phyloP scores from a whole-genome alignment of 1,284 basidiomycete species.

The Malassezia sp. region DNA sequence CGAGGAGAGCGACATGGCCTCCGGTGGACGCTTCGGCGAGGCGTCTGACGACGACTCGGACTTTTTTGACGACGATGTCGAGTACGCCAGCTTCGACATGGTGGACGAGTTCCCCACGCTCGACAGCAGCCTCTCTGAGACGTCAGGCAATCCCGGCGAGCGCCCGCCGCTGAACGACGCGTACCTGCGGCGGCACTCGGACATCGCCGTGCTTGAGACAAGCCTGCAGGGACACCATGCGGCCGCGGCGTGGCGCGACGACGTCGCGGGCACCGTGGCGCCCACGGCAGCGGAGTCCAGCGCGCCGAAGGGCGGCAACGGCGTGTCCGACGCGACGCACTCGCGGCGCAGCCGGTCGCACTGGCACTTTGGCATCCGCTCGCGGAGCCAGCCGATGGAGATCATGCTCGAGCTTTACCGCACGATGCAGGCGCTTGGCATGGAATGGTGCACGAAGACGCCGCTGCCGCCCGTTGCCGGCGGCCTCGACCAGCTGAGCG shows the following conservation, averaged over 20 bases:
- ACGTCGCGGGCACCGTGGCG: constrained; percentile 1
- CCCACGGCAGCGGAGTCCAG: constrained; percentile 13
- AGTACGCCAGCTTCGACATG: constrained; percentile 23
- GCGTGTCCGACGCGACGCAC: neutral
- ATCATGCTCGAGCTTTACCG: constrained; percentile 98
- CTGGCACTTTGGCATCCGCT: constrained; percentile 97
- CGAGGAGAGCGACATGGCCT: constrained; percentile 25
- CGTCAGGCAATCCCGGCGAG: constrained; percentile 1
- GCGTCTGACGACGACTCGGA: constrained; percentile 25
- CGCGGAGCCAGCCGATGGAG: constrained; percentile 90
- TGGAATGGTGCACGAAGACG: constrained; percentile 68
- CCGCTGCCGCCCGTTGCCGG: constrained; percentile 7
- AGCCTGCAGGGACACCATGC: constrained; percentile 18
- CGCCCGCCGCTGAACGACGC: neutral
- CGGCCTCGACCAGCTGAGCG: constrained; percentile 39
- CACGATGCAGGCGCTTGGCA: constrained; percentile 77
- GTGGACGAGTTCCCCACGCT: constrained; percentile 12
- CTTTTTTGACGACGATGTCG: constrained; percentile 19
- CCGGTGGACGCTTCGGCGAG: constrained; percentile 1
- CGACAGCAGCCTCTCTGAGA: too few species aligned
- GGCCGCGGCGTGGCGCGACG: constrained; percentile 20
- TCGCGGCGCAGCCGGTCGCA: constrained; percentile 48
- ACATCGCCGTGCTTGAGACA: constrained; percentile 33
- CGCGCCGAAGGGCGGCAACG: constrained; percentile 22
- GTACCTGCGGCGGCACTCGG: constrained; percentile 10